phyloP scores from a whole-genome alignment of 768 basidiomycete species.

The Cyclocybe cylindracea region DNA sequence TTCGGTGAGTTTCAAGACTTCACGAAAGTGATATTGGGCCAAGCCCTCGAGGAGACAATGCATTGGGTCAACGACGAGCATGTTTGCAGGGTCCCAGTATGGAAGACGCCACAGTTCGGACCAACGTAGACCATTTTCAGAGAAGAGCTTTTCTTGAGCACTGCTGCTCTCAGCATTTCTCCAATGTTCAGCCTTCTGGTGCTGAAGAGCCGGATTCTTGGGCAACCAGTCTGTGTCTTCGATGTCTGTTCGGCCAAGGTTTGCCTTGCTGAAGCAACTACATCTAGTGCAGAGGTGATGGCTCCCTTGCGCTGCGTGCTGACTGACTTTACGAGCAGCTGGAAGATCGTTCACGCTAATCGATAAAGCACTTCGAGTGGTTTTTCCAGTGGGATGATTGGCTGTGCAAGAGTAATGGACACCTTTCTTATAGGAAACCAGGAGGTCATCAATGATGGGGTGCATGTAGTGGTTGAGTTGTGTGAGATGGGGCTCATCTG shows the following conservation, averaged over 20 bases:
- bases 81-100: conserved; percentile 33
- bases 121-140: too few relatives aligned
- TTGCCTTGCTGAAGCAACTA: too few relatives aligned
- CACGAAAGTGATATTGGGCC: conserved; percentile 20
- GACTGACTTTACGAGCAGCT: conserved; percentile 11
- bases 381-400: conserved; percentile 3
- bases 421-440: conserved; percentile 2
- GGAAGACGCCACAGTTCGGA: too few relatives aligned
- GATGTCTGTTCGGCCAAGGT: too few relatives aligned
- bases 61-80: conserved; percentile 31
- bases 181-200: too few relatives aligned
- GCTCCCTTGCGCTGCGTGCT: conserved; percentile 12
- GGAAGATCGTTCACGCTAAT: conserved; percentile 11
- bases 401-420: conserved; percentile 3
- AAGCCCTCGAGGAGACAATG: conserved; percentile 27
- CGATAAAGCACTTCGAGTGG: background rate
- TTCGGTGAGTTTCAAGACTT: conserved; percentile 8
- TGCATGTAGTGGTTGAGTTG: conserved; percentile 29
- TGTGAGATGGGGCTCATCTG: conserved; percentile 22
- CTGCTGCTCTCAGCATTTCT: too few relatives aligned
- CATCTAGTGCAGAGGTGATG: conserved; percentile 19
- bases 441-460: conserved; percentile 28
- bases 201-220: too few relatives aligned
- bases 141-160: too few relatives aligned
- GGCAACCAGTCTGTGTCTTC: too few relatives aligned